These are phyloP conservation scores for Nicotiana knightiana DNA, from an alignment of 257 asterid species.

Conservation along the genomic window DNA sequence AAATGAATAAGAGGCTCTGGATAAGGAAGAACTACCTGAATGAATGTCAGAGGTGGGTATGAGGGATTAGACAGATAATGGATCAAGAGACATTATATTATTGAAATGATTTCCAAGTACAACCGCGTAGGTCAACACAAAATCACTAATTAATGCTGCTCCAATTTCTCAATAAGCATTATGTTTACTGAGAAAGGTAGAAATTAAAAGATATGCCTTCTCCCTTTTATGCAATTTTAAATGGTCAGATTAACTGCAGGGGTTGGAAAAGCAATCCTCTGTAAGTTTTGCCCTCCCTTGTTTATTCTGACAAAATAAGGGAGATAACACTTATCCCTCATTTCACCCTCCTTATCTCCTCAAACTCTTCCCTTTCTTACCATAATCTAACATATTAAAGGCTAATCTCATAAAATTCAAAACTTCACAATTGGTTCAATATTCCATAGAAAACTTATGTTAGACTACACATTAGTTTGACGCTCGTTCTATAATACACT, in stretches of 20 bases:
- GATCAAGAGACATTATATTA: background rate
- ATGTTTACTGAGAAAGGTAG: background rate
- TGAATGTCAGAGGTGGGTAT: slow-evolving; percentile 9
- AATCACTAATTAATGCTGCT: background rate
- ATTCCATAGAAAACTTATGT: background rate
- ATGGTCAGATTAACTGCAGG: no score
- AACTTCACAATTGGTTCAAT: background rate
- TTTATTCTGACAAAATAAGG: background rate
- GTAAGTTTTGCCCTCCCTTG: background rate
- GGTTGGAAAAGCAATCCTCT: background rate
- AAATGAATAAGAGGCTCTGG: slow-evolving; percentile 85
- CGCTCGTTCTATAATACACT: background rate
- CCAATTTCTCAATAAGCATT: background rate
- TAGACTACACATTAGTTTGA: background rate
- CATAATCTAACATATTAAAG: background rate
- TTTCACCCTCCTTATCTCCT: background rate
- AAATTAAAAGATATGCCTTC: background rate
- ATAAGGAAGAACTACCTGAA: slow-evolving; percentile 67
- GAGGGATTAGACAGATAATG: background rate
- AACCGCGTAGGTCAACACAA: background rate
- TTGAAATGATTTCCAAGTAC: background rate
- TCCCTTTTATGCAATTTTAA: background rate
- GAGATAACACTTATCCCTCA: background rate
- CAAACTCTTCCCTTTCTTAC: background rate
- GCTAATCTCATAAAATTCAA: background rate